Conservation (phyloP, 352 stramenopile genomes). For the Phytophthora macrochlamydospora region DNA sequence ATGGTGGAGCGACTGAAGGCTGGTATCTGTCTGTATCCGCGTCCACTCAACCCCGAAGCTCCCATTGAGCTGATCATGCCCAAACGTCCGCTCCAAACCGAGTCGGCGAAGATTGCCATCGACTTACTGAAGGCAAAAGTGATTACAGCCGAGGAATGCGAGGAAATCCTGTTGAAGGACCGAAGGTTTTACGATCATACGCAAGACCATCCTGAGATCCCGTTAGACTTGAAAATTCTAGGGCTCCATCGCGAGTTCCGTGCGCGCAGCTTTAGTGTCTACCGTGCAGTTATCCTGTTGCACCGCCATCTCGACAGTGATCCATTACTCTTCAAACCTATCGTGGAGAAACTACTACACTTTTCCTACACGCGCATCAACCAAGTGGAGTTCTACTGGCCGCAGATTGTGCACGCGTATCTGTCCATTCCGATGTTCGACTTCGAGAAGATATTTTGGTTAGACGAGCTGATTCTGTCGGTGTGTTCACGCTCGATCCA, state of each 20-base stretch:
- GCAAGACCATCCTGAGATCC: constrained; percentile 84
- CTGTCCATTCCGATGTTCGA: constrained; percentile 89
- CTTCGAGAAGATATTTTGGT: constrained; percentile 91
- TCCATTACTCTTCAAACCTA: constrained; percentile 86
- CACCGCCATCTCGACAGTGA: constrained; percentile 87
- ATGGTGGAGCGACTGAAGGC: constrained; percentile 87
- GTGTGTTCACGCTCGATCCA: constrained; percentile 89
- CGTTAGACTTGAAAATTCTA: constrained; percentile 85
- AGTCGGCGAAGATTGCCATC: constrained; percentile 87
- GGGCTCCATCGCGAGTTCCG: constrained; percentile 89
- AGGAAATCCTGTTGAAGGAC: constrained; percentile 85
- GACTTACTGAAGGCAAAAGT: constrained; percentile 81
- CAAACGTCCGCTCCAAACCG: constrained; percentile 80
- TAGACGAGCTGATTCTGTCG: constrained; percentile 88
- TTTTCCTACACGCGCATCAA: constrained; percentile 91
- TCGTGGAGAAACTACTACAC: constrained; percentile 82
- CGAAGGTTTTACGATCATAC: constrained; percentile 86
- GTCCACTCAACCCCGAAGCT: constrained; percentile 81
- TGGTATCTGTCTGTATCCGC: constrained; percentile 86
- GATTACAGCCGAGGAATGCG: constrained; percentile 88
- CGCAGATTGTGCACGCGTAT: constrained; percentile 90
- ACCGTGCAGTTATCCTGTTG: constrained; percentile 84
- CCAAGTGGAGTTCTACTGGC: constrained; percentile 93
- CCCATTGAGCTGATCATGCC: constrained; percentile 90
- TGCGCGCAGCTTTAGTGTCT: constrained; percentile 78